Base-by-base conservation (phyloP, 495 filamentous ascomycete species). In the Delitschia confertaspora region DNA sequence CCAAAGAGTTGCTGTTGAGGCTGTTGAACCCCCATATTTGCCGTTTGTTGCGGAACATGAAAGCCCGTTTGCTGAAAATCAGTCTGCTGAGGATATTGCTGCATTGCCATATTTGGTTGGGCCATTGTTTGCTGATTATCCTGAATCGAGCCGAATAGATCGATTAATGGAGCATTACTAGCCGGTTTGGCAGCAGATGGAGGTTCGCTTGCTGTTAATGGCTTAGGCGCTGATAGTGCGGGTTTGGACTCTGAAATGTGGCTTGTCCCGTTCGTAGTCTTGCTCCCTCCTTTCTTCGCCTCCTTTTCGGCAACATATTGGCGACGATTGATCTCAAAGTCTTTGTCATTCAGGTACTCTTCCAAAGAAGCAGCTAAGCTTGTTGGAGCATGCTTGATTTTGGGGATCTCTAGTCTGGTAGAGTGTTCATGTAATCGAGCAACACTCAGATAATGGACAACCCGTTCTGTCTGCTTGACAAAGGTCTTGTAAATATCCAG, bases 131-230 rank as follows among this genome's bases (percentile, higher is more conserved):
- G 85, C 61, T 89, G 86, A 47, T 89, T 88, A 55, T 84, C 81
- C 55, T 96, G 88, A 57, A 99, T 96, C 2, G 89, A 89, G 47
- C 91, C 91, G 59, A 99, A 99, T 61, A 99, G 95, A 60, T 99
- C 91, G 55, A 99, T 99, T 38, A 99, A 67, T 1, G 49, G 49
- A 14, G 37, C 42, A 17, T 20, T 47, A 8, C 20, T 11, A 10
- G 32, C 37, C 13, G 43, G 37, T 38, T 47, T 47, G 3, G 26
- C 7, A 29, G 26, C 26, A 7, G 26, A 7, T 6, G 55, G 33
- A 27, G 57, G 24, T 24, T 51, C 49, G 19, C 53, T 60, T 0
- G 64, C 47, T 7, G 54, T 44, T 19, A 39, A 53, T 16, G 53
- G 14, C 3, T 53, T 51, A n/a, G n/a, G n/a, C 13, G 60, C 56